Percentiles rank a stretch among this genome's conserved stretches.
Evolutionary conservation across 1,284 basidiomycete genomes (phyloP).

Genomic region (Phaffia rhodozyma): DNA sequence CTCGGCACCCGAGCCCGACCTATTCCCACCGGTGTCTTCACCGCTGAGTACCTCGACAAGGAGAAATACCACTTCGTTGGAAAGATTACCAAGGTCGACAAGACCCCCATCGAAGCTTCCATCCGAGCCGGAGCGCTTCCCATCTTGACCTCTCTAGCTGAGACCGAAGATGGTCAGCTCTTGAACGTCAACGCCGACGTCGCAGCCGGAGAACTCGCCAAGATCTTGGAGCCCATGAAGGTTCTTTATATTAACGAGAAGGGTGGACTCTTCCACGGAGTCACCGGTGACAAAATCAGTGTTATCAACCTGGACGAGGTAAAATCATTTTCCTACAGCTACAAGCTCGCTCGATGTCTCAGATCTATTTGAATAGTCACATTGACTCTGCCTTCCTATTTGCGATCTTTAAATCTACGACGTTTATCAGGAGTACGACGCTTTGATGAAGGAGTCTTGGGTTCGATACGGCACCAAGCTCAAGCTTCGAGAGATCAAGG

Average conservation of each 20-base stretch:
- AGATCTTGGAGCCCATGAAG: conserved; percentile 95
- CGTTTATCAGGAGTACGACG: conserved; percentile 69
- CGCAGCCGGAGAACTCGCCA: conserved; percentile 86
- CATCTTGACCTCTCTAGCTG: conserved; percentile 82
- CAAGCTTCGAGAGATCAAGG: conserved; percentile 98
- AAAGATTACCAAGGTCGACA: conserved; percentile 83
- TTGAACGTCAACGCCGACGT: conserved; percentile 95
- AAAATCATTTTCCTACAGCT: background rate
- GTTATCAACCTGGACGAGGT: conserved; percentile 97
- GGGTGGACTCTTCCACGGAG: conserved; percentile 93
- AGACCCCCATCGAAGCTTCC: conserved; percentile 84
- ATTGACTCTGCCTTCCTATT: no score
- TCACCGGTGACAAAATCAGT: conserved; percentile 86
- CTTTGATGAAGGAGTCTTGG: conserved; percentile 98
- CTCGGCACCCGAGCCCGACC: conserved; percentile 88
- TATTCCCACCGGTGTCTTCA: conserved; percentile 90
- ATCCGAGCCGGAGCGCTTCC: conserved; percentile 87
- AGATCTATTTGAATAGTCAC: no score
- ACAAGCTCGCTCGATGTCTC: background rate
- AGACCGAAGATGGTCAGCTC: conserved; percentile 83
- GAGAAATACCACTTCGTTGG: conserved; percentile 91
- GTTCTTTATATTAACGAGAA: conserved; percentile 99
- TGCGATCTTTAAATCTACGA: background rate
- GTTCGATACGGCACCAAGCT: conserved; percentile 99
- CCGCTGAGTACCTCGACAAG: conserved; percentile 85